Evolutionary conservation across 441 rosid genomes (phyloP).

Genomic region (Syzygium syzygioides): DNA sequence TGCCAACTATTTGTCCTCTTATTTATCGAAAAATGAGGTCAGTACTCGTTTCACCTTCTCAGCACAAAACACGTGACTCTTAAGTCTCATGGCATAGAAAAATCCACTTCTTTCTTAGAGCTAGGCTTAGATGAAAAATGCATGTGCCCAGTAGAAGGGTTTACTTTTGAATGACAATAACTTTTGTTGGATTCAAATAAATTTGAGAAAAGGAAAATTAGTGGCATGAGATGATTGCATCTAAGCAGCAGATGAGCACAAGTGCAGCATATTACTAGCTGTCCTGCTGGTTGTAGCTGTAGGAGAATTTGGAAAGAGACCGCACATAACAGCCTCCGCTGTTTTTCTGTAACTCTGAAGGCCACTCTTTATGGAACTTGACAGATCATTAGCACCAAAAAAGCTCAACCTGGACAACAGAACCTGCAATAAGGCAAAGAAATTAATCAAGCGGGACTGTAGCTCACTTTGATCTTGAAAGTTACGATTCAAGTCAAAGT

Average conservation of each 20-base stretch:
- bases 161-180: background rate
- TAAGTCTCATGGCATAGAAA: background rate
- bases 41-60: background rate
- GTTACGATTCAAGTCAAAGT: background rate
- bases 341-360: conserved; percentile 64
- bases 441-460: background rate
- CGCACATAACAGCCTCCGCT: conserved; percentile 92
- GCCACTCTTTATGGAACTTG: conserved; percentile 43
- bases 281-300: conserved; percentile 82
- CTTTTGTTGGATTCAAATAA: background rate
- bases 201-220: background rate
- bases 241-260: background rate
- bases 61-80: background rate
- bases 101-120: background rate
- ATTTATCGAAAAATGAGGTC: background rate
- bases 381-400: conserved; percentile 46
- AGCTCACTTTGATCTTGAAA: background rate
- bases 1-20: background rate
- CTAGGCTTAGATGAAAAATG: background rate
- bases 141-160: background rate
- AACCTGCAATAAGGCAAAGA: conserved; percentile 44
- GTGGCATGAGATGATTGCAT: background rate
- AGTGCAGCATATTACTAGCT: conserved; percentile 36
- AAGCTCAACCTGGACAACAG: conserved; percentile 72
- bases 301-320: conserved; percentile 85